phyloP scores from a whole-genome alignment of 768 basidiomycete species.

The Mycena pura region DNA sequence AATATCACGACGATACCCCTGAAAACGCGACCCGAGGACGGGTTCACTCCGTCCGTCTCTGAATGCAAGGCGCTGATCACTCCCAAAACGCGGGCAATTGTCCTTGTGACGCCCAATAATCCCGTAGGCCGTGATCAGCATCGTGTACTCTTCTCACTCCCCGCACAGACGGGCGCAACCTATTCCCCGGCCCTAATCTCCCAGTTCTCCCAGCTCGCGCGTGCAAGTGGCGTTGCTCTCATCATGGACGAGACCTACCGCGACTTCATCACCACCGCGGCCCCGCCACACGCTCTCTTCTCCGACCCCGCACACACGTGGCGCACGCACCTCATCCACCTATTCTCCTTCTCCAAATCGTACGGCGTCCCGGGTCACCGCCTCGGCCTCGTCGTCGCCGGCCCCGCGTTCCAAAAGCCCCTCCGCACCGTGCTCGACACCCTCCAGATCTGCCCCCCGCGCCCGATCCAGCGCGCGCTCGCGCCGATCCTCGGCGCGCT shows the following conservation, averaged over 20 bases:
- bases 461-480: constrained; percentile 74
- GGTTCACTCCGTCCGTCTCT: constrained; percentile 66
- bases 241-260: constrained; percentile 91
- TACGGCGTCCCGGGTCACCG: constrained; percentile 85
- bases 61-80: constrained; percentile 61
- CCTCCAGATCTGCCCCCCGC: constrained; percentile 81
- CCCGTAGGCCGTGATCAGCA: constrained; percentile 56
- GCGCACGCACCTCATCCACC: constrained; percentile 67
- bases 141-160: not conserved
- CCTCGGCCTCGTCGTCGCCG: constrained; percentile 73
- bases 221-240: constrained; percentile 61
- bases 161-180: constrained; percentile 66
- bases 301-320: constrained; percentile 52
- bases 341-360: constrained; percentile 85
- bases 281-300: constrained; percentile 66
- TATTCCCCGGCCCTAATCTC: constrained; percentile 64
- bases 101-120: constrained; percentile 81
- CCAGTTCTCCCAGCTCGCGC: constrained; percentile 66
- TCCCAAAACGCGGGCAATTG: constrained; percentile 67
- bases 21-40: constrained; percentile 52
- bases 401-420: constrained; percentile 54
- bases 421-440: constrained; percentile 71
- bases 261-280: constrained; percentile 64
- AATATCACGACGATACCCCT: constrained; percentile 65
- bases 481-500: constrained; percentile 59